Conservation (phyloP, 2,329 filamentous ascomycete genomes). For the Sarocladium strictum region DNA sequence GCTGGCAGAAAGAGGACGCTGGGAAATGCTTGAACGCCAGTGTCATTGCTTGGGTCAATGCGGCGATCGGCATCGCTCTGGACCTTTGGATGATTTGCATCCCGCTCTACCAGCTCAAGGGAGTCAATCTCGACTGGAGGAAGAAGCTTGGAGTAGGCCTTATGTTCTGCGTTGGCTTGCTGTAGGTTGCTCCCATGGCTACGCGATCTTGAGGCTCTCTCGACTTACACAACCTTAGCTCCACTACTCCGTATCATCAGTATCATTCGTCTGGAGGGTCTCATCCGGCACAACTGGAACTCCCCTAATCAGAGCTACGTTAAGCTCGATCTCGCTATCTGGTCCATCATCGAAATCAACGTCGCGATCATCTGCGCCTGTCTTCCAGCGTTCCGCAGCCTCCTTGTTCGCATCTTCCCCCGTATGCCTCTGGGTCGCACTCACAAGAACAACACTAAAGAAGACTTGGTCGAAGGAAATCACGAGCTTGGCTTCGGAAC, state of each 20-base stretch:
- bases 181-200: conserved; percentile 23
- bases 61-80: conserved; percentile 44
- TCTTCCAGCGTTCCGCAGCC: conserved; percentile 30
- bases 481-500: conserved; percentile 11
- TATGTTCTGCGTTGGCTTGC: conserved; percentile 46
- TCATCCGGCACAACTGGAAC: conserved; percentile 24
- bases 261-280: conserved; percentile 28
- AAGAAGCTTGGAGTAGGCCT: conserved; percentile 42
- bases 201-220: conserved; percentile 3
- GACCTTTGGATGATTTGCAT: conserved; percentile 47
- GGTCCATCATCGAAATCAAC: conserved; percentile 33
- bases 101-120: conserved; percentile 38
- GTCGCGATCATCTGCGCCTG: conserved; percentile 33
- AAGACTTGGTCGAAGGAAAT: conserved; percentile 21
- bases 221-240: conserved; percentile 16
- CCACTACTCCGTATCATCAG: conserved; percentile 33
- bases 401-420: conserved; percentile 21
- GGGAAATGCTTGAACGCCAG: conserved; percentile 46
- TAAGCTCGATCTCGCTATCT: conserved; percentile 26
- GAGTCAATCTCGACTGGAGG: conserved; percentile 37
- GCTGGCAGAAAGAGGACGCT: conserved; percentile 36
- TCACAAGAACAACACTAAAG: conserved; percentile 31
- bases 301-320: conserved; percentile 28
- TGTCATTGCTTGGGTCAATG: conserved; percentile 43
- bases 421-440: conserved; percentile 27